Evolutionary conservation across 208 protist species (phyloP), one percentile per base, ranked within the genome.

Genomic region (Leishmania amazonensis): DNA sequence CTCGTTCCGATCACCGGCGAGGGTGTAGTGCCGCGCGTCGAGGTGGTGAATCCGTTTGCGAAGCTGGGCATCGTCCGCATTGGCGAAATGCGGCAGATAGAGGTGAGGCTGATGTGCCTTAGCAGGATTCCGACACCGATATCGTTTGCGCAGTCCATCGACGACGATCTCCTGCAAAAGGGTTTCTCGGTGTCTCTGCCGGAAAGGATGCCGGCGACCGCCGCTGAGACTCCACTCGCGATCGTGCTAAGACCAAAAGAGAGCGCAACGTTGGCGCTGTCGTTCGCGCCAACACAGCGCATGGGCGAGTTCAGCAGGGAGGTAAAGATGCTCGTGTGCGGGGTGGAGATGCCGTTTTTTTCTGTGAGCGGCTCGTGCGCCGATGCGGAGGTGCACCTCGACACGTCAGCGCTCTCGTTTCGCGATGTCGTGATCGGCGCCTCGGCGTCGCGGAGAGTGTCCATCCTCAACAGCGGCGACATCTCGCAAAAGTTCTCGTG

Each of bases 391-490:
- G 90, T 99, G 38, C 96, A 99, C 83, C 89, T 99, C 21, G 98
- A 99, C 87, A 92, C 88, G 45, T 87, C 91, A 51, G 89, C 84
- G 73, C 75, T 99, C 13, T 79, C 90, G 31, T 99, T 99, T 89
- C 93, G 94, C 62, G 90, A 98, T 79, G 94, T 99, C 40, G 96
- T 99, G 13, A 75, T 94, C 62, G 92, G 96, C 60, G 89, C 93
- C 42, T 84, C 89, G 1, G 81, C 94, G 19, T 95, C 90, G 40
- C 86, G 93, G 3, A 87, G 88, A 19, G 85, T 99, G 58, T 84
- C 97, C 51, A 93, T 99, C 58, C 92, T 99, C 83, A 99, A 99
- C 89, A 98, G 93, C 76, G 98, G 99, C 62, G 98, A 99, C 86
- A 91, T 99, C 49, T 90, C 95, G 21, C 94, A 98, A 79, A 92